phyloP scores from a whole-genome alignment of 352 stramenopile genomes.

The Paralagenidium karlingii region DNA sequence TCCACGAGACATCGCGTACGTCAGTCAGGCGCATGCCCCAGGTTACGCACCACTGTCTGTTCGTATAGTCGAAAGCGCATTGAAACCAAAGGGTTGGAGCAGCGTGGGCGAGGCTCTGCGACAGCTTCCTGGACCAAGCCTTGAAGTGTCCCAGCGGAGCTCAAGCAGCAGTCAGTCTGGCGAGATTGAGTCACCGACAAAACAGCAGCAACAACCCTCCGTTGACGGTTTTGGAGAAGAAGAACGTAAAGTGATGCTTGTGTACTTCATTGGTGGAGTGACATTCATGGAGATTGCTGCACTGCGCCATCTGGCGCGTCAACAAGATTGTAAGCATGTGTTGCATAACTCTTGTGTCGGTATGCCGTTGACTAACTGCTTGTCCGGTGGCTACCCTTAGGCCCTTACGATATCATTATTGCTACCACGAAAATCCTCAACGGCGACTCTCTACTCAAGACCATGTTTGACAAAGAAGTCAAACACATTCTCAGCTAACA shows the following conservation, averaged over 20 bases:
- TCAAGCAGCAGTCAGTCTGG: conserved; percentile 5
- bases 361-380: conserved; percentile 2
- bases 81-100: conserved; percentile 64
- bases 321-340: conserved; percentile 78
- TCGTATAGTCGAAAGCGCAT: conserved; percentile 85
- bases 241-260: conserved; percentile 88
- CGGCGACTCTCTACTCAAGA: conserved; percentile 75
- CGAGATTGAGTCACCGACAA: conserved; percentile 11
- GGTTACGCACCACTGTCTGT: conserved; percentile 92
- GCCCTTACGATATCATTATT: conserved; percentile 87
- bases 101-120: conserved; percentile 73
- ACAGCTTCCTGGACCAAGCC: conserved; percentile 63
- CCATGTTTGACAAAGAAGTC: conserved; percentile 77
- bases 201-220: conserved; percentile 16
- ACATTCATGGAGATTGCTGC: conserved; percentile 96
- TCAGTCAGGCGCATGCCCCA: conserved; percentile 54
- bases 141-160: conserved; percentile 53
- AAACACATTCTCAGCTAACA: conserved; percentile 43
- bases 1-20: conserved; percentile 91
- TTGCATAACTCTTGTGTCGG: neutral
- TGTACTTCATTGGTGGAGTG: conserved; percentile 94
- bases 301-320: conserved; percentile 88
- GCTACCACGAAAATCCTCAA: conserved; percentile 90
- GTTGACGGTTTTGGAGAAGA: conserved; percentile 56
- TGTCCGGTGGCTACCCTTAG: conserved; percentile 13